Evolutionary conservation across 306 rosid species (phyloP).

Genomic region (Sechiopsis laciniata): DNA sequence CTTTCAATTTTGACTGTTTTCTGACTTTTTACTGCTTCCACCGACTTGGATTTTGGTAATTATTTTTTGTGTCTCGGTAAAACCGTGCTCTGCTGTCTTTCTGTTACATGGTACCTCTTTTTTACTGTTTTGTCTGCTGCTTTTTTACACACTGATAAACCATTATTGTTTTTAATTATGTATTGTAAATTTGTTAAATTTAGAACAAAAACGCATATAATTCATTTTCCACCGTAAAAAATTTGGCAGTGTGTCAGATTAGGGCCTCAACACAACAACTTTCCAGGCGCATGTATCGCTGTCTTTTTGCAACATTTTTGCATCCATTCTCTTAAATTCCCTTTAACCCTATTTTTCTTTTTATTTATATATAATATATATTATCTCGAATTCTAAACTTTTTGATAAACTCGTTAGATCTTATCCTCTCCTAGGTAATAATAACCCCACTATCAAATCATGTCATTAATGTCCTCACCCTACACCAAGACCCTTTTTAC

Average conservation of each 20-base stretch:
- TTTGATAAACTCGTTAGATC: too few relatives aligned
- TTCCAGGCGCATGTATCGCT: neutral
- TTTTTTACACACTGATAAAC: neutral
- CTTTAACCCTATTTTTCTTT: too few relatives aligned
- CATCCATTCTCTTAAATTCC: neutral
- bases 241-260: neutral
- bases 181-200: neutral
- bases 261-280: neutral
- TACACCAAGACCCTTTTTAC: too few relatives aligned
- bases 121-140: neutral
- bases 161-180: neutral
- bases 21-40: conserved; percentile 7
- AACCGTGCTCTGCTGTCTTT: neutral
- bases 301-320: neutral
- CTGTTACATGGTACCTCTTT: neutral
- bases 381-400: neutral
- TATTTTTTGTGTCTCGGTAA: neutral
- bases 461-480: too few relatives aligned
- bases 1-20: conserved; percentile 6
- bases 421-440: too few relatives aligned
- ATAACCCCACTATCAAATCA: too few relatives aligned
- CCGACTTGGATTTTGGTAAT: neutral
- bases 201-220: neutral
- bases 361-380: too few relatives aligned
- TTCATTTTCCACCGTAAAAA: conserved; percentile 6